phyloP scores from a whole-genome alignment of 495 filamentous ascomycete genomes.

The Penicillium dipodomyicola region DNA sequence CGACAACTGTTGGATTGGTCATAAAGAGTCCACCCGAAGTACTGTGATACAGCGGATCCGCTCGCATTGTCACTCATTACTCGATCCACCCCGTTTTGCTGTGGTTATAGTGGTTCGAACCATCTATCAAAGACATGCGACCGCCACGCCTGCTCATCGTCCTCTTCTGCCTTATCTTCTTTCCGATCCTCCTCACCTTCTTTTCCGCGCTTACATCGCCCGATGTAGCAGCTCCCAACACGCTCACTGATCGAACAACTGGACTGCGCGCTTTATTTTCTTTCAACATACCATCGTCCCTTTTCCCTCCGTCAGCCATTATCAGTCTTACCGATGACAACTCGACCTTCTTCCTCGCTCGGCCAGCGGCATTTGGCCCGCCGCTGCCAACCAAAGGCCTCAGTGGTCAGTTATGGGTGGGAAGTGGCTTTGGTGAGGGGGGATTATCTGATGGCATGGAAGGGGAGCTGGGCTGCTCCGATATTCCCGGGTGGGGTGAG shows the following conservation, averaged over 20 bases:
- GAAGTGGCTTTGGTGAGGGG: conserved; percentile 81
- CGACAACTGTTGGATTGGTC: conserved; percentile 45
- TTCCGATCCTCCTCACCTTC: conserved; percentile 52
- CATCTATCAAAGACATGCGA: conserved; percentile 47
- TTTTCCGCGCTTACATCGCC: conserved; percentile 48
- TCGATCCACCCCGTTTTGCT: conserved; percentile 10
- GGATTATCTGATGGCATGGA: conserved; percentile 56
- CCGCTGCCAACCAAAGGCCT: conserved; percentile 69
- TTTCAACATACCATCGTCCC: conserved; percentile 65
- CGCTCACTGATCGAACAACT: conserved; percentile 40
- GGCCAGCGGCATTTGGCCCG: conserved; percentile 92
- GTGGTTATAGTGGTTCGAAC: background rate
- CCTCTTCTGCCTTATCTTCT: conserved; percentile 53
- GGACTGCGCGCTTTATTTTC: conserved; percentile 57
- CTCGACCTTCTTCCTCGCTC: conserved; percentile 89
- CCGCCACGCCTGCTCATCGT: conserved; percentile 53
- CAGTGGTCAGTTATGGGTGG: conserved; percentile 85
- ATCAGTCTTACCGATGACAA: conserved; percentile 98
- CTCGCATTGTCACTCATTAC: conserved; percentile 17
- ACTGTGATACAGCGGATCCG: conserved; percentile 26
- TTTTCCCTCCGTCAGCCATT: conserved; percentile 91
- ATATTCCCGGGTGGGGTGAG: conserved; percentile 88
- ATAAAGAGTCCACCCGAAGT: conserved; percentile 24
- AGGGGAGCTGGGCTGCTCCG: conserved; percentile 94
- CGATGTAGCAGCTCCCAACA: conserved; percentile 40